phyloP scores from a whole-genome alignment of 345 rosid genomes.

The Brassica napus region DNA sequence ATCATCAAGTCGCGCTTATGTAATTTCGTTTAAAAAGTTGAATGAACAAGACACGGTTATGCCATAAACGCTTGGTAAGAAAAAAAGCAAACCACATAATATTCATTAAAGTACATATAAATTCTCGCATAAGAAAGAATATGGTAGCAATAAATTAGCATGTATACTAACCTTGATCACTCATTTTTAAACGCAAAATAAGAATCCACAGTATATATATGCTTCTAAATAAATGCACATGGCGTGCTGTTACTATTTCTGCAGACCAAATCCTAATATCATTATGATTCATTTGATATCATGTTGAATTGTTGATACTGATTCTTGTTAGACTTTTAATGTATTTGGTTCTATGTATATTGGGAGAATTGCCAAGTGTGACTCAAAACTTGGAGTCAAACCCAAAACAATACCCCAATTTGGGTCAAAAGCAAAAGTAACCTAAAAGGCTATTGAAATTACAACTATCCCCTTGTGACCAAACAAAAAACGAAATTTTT shows the following conservation, averaged over 20 bases:
- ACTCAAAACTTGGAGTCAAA: too few relatives aligned
- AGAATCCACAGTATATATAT: not conserved
- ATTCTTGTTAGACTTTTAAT: constrained; percentile 26
- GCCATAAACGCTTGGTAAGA: constrained; percentile 7
- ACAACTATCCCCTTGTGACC: too few relatives aligned
- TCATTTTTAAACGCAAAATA: not conserved
- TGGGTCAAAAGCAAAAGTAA: too few relatives aligned
- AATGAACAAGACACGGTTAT: not conserved
- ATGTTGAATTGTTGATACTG: not conserved
- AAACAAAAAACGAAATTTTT: too few relatives aligned
- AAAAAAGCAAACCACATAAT: not conserved
- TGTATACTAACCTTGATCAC: not conserved
- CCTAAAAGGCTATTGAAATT: too few relatives aligned
- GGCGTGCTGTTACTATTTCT: constrained; percentile 23
- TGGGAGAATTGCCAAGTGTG: too few relatives aligned
- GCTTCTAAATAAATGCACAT: constrained; percentile 23
- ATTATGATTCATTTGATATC: constrained; percentile 24
- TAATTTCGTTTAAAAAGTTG: not conserved
- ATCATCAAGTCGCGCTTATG: too few relatives aligned
- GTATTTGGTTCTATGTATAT: constrained; percentile 12
- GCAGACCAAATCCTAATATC: constrained; percentile 35
- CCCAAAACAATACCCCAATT: too few relatives aligned
- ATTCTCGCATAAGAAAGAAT: not conserved
- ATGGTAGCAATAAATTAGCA: not conserved
- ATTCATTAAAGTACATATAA: not conserved